Base-by-base conservation (phyloP, 495 filamentous ascomycete genomes). In the Astrothelium subdiscretum region DNA sequence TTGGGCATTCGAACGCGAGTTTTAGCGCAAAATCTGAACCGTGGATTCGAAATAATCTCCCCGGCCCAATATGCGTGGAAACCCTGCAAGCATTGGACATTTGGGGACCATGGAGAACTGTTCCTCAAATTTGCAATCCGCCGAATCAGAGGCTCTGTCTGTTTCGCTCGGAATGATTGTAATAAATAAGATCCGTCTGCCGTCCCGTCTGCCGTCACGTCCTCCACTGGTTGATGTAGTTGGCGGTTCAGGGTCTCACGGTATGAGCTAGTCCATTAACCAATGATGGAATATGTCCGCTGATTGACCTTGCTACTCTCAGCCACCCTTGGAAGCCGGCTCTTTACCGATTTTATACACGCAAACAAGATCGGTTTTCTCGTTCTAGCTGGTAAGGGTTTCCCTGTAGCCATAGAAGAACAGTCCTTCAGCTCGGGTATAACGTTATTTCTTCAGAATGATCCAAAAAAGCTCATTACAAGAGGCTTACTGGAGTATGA, bases 401-500 rank as follows among this genome's bases (percentile, higher is more conserved):
- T 67, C 31, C 62, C 65, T 12, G 15, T 38, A n/a, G 11, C 22
- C 15, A 59, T 59, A 8, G 57, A 64, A 31, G 26, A 22, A 10
- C 5, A 43, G 44, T 42, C 61, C 32, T 18, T 26, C 26, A 38
- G 48, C 10, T 62, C 57, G 58, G 44, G 43, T 20, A 58, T 44
- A n/a, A 58, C 61, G 12, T 22, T 67, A 13, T 42, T 59, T 3
- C 13, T 67, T 13, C 32, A 52, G 35, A 61, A 22, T 26, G 6
- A 60, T 8, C 54, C 43, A 15, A 35, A 52, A 26, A 32, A n/a
- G 42, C 58, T 38, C 15, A 58, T 32, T 32, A 67, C 58, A 5
- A 40, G 65, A 59, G 65, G 65, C 35, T 32, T 57, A 8, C 31
- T 67, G 35, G 42, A 64, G 27, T 67, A 67, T 51, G 58, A 67